Conservation (phyloP, 2,329 filamentous ascomycete species). For the Colletotrichum orbiculare region DNA sequence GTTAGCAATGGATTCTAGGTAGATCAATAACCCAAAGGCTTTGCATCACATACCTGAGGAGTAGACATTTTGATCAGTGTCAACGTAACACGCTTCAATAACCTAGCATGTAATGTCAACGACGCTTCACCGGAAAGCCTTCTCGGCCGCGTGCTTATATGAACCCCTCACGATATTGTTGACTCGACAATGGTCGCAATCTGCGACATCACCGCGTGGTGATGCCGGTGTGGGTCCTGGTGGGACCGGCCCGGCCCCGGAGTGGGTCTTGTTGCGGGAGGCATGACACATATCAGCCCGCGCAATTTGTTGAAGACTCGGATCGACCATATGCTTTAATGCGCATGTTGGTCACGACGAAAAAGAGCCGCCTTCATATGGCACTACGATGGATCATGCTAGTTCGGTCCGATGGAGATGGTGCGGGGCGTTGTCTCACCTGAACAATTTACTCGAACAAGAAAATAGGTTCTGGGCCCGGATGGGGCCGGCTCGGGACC, state of each 20-base stretch:
- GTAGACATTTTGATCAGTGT: no score
- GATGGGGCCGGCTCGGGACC: conserved; percentile 32
- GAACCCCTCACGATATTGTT: conserved; percentile 17
- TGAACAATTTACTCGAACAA: not conserved
- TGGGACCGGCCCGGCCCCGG: conserved; percentile 34
- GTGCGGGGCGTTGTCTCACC: conserved; percentile 1
- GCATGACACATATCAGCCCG: conserved; percentile 31
- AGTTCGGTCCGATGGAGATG: conserved; percentile 21
- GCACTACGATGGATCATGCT: conserved; percentile 17
- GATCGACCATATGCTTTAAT: conserved; percentile 2
- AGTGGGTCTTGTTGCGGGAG: conserved; percentile 10
- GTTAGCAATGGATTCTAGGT: not conserved
- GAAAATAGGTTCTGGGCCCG: conserved; percentile 18
- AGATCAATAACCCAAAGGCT: not conserved
- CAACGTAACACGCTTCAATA: no score
- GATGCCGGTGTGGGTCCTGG: conserved; percentile 29
- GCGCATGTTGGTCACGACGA: not conserved
- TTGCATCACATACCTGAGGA: conserved; percentile 6
- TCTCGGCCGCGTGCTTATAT: conserved; percentile 24
- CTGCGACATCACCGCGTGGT: conserved; percentile 9
- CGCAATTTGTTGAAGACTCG: conserved; percentile 13
- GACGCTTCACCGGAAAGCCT: not conserved
- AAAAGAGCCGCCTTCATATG: conserved; percentile 8
- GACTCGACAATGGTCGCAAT: conserved; percentile 3
- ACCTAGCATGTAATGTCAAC: no score